Evolutionary conservation across 257 asterid genomes (phyloP), one percentile per base, ranked within the genome.

Genomic region (Euphrasia confusa): DNA sequence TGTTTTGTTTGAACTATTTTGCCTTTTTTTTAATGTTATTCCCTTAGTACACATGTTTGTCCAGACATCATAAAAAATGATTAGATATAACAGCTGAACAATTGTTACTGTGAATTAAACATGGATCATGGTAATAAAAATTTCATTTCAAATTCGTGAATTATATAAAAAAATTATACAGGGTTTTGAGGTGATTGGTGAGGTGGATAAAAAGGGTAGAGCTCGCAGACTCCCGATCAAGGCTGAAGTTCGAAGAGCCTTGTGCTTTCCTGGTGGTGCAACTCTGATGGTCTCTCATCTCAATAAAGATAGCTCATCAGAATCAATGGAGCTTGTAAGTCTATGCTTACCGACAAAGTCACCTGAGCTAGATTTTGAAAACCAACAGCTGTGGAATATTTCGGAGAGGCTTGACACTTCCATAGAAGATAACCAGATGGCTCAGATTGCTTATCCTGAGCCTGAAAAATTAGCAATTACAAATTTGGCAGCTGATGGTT

Each of bases 261-360:
- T 92, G 71, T 86, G 95, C 83, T 92, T 91, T 76, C 98, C 93
- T 75, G 97, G 97, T 60, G 87, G 89, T 61, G 84, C 98, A 71
- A 81, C 83, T 54, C 80, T 88, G 71, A 81, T 92, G 96, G 77
- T 68, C 11, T 81, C 90, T 67, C 90, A 84, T 76, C 73, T 86
- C 75, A 65, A 70, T 66, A 76, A 69, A 54, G 84, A 77, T 54
- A 63, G 60, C 64, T 66, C 77, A 65, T 42, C 66, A 10, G 60
- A 72, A 49, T 45, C 78, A 24, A 69, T 74, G 54, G 80, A 70
- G 62, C 58, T 72, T 62, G 64, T 61, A 54, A 63, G 50, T 37
- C 68, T 66, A 56, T 48, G 83, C 47, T 58, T 77, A 63, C 79
- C 80, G 3, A 17, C 61, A 64, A 60, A 68, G 72, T 72, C 75